Base-by-base conservation (phyloP, 192 early-diverging fungal species). In the Chytriomyces sp. region DNA sequence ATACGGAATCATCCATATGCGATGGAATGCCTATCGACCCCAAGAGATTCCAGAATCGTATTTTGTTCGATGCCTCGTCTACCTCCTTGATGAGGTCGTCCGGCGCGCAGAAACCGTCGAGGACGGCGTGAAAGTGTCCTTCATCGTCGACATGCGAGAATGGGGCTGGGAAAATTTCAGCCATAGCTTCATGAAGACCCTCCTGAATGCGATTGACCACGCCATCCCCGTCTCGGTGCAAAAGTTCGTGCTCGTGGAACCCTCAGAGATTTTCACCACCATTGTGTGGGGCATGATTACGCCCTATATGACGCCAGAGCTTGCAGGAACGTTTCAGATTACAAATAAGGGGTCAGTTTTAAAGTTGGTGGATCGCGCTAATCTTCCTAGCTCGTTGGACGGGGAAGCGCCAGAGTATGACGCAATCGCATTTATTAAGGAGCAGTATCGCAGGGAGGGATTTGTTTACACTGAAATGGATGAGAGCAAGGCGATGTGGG, bases 121-220 rank as follows among this genome's bases (percentile, higher is more conserved):
- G 44, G 17, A 49, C 14, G 22, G 22, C 14, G 44, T 14, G 44
- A n/a, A 49, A 49, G 44, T 49, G 14, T 49, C 44, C 44, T n/a
- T 49, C 44, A 14, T 49, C 1, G 14, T 14, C 44, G 44, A 49
- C 2, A 49, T 49, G 44, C 14, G 17, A n/a, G 44, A 22, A n/a
- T 49, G 44, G 44, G 44, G 44, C 44, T 49, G 44, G 44, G 44
- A 49, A 49, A 49, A 49, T 22, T 49, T 49, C 44, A 49, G 44
- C 3, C 14, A n/a, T 14, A 22, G 44, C 3, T 49, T 22, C 3
- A 22, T 22, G 14, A n/a, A 14, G 17, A 14, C 17, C 44, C 14
- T 49, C 44, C 44, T 49, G 14, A 14, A 49, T n/a, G 44, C 22
- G 17, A n/a, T 49, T 14, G 14, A 14, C 2, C 22, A 49, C 44